Evolutionary conservation across 2,329 filamentous ascomycete genomes (phyloP).

Genomic region (Tolypocladium guangdongense): DNA sequence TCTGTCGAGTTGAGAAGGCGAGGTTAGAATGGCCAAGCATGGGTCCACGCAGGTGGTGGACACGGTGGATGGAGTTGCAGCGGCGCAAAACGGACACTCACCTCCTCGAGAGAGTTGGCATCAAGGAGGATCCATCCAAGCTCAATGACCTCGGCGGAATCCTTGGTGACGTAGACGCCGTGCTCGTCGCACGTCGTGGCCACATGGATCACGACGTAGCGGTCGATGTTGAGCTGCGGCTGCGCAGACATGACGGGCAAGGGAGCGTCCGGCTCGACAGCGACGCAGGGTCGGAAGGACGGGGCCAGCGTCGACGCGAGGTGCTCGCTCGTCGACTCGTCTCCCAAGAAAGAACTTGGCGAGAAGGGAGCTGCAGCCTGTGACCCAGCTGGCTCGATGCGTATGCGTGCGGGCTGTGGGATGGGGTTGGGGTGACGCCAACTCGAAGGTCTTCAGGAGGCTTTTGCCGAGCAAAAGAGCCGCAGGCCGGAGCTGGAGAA

Average conservation of each 20-base stretch:
- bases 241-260: constrained; percentile 27
- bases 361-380: constrained; percentile 20
- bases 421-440: constrained; percentile 10
- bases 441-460: constrained; percentile 16
- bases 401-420: constrained; percentile 11
- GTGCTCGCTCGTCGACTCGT: constrained; percentile 6
- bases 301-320: constrained; percentile 5
- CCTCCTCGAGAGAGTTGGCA: constrained; percentile 85
- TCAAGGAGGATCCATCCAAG: constrained; percentile 95
- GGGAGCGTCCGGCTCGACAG: constrained; percentile 8
- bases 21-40: constrained; percentile 3
- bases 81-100: constrained; percentile 32
- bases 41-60: neutral
- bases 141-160: constrained; percentile 98
- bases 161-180: constrained; percentile 97
- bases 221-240: constrained; percentile 67
- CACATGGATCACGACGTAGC: constrained; percentile 96
- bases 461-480: constrained; percentile 12
- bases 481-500: constrained; percentile 11
- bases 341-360: constrained; percentile 8
- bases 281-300: constrained; percentile 7
- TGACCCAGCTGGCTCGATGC: constrained; percentile 24
- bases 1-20: constrained; percentile 36
- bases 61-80: constrained; percentile 1
- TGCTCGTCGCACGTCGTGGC: constrained; percentile 98